Base-by-base conservation (phyloP, 495 filamentous ascomycete species). In the Penicillium paxilli region DNA sequence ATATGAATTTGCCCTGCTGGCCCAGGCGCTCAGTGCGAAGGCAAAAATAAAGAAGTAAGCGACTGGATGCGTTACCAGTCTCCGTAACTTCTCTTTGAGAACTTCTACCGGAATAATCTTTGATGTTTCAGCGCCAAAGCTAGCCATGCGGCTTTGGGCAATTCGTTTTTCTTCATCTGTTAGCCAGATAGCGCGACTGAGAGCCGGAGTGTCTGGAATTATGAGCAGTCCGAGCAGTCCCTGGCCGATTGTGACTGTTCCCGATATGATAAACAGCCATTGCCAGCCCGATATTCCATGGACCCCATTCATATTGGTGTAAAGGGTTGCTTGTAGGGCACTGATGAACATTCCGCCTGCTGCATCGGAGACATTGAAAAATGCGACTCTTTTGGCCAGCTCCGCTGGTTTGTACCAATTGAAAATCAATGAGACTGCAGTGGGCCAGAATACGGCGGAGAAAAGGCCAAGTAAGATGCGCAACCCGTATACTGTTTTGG, bases 221-320 rank as follows among this genome's bases (percentile, higher is more conserved):
- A 57, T 51, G 5, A 51, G 30, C 14, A 61, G 54, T 9, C 58
- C 53, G 11, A 61, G 46, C 1, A 57, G 49, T 4, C 54, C 58
- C 49, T 51, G 55, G 17, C 49, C 46, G 22, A 61, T 53, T 5
- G 58, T 60, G 7, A 61, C 46, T 33, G 44, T 49, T 24, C 58
- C 58, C 40, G 49, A 57, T 49, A 61, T 50, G 22, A 61, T 61
- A 28, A 61, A 61, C 7, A 61, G 45, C 58, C 58, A 61, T 57
- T 61, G 58, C 58, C 58, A 61, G 10, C 58, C 58, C 20, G 55
- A 33, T 14, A 61, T 33, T 10, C 58, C 58, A 14, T 37, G 37
- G 4, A 51, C 49, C 4, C 58, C 58, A 49, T 61, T 52, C 25
- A 61, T 45, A 22, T 61, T 61, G 20, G 35, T 61, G 14, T 61